Evolutionary conservation across 2,329 filamentous ascomycete genomes (phyloP).

Genomic region (Blastomyces silverae): DNA sequence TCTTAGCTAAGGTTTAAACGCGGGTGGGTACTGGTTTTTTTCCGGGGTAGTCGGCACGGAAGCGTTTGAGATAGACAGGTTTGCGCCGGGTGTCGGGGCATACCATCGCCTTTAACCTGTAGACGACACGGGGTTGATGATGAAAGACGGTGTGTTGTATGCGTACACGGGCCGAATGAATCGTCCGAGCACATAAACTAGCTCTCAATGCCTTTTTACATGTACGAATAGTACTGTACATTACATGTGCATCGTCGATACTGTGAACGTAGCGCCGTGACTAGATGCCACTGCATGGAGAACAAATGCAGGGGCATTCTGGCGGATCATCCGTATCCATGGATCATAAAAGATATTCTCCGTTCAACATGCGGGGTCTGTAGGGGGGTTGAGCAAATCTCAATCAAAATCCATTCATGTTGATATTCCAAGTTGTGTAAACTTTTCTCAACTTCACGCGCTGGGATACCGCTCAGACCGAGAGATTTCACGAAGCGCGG

Average conservation of each 20-base stretch:
- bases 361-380: not conserved
- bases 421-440: not conserved
- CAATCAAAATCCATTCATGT: not conserved
- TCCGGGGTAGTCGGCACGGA: not conserved
- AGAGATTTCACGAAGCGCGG: not conserved
- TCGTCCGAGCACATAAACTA: not conserved
- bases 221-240: not conserved
- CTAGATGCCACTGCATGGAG: not conserved
- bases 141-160: not conserved
- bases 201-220: not conserved
- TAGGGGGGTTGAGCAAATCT: not conserved
- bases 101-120: not conserved
- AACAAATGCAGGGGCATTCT: not conserved
- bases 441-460: not conserved
- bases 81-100: not conserved
- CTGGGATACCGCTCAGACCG: not conserved
- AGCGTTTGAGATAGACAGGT: not conserved
- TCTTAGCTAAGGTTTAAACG: not conserved
- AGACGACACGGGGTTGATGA: not conserved
- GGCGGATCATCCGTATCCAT: not conserved
- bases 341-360: not conserved
- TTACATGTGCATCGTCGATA: not conserved
- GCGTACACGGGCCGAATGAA: not conserved
- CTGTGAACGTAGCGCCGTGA: not conserved
- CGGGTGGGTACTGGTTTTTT: not conserved